phyloP scores from a whole-genome alignment of 148 eudicot species.

The Cornus suecica region DNA sequence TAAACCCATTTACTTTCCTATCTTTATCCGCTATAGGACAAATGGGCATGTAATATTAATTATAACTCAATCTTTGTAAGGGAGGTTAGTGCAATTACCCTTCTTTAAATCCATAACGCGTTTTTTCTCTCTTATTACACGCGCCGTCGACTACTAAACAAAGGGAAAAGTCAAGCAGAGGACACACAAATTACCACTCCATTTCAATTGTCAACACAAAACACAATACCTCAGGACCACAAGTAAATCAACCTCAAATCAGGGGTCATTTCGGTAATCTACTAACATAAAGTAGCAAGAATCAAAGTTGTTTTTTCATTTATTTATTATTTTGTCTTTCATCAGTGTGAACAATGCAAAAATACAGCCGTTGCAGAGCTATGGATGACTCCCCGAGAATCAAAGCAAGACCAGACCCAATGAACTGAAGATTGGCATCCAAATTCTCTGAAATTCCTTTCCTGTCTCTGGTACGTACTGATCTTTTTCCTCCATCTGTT shows the following conservation, averaged over 20 bases:
- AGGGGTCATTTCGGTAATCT: constrained; percentile 5
- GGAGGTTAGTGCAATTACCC: too few species aligned
- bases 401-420: background rate
- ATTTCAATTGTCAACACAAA: background rate
- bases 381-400: constrained; percentile 19
- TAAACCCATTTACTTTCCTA: too few species aligned
- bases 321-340: background rate
- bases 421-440: constrained; percentile 1
- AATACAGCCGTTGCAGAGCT: constrained; percentile 22
- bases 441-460: background rate
- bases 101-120: too few species aligned
- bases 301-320: background rate
- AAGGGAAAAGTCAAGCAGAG: background rate
- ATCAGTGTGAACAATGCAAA: background rate
- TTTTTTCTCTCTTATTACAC: background rate
- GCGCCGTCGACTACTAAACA: background rate
- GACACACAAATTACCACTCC: background rate
- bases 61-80: too few species aligned
- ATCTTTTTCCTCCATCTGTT: background rate
- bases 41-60: too few species aligned
- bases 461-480: constrained; percentile 15
- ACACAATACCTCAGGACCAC: background rate
- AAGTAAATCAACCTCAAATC: background rate
- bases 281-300: background rate
- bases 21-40: too few species aligned